Percentiles rank a stretch among this genome's conserved stretches.
Conservation (phyloP, 768 basidiomycete genomes). For the Podaxis mareebaensis region DNA sequence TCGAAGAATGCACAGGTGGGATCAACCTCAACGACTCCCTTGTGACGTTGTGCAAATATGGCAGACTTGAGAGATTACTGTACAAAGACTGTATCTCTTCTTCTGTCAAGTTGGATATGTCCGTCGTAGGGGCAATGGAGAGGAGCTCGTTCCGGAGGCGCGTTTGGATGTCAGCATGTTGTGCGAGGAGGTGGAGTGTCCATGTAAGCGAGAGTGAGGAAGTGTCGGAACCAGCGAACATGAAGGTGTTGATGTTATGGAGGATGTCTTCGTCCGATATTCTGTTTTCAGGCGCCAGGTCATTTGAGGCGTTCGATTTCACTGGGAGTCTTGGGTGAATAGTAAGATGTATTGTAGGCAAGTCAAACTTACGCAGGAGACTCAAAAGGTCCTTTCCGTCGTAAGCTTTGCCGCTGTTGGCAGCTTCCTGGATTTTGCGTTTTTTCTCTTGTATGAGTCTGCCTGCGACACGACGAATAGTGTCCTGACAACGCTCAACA, state of each 20-base stretch:
- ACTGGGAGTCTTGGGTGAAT: conserved; percentile 44
- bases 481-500: conserved; percentile 54
- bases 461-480: conserved; percentile 72
- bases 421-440: conserved; percentile 60
- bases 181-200: conserved; percentile 76
- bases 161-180: conserved; percentile 64
- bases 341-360: background rate
- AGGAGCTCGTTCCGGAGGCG: conserved; percentile 72
- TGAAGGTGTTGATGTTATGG: conserved; percentile 84
- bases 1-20: conserved; percentile 79
- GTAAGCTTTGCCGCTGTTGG: conserved; percentile 50
- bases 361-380: conserved; percentile 57
- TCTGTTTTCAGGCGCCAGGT: conserved; percentile 65
- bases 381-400: conserved; percentile 76
- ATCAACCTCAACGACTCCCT: conserved; percentile 77
- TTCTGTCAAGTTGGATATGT: conserved; percentile 48
- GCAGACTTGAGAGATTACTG: conserved; percentile 55
- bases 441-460: conserved; percentile 81
- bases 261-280: conserved; percentile 89
- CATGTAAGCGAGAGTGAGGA: conserved; percentile 83
- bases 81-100: conserved; percentile 69
- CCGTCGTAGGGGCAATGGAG: conserved; percentile 39
- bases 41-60: conserved; percentile 74
- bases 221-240: conserved; percentile 90
- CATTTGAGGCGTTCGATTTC: conserved; percentile 76